Evolutionary conservation across 192 early-diverging fungal genomes (phyloP).

Genomic region (Coemansia guatemalensis): DNA sequence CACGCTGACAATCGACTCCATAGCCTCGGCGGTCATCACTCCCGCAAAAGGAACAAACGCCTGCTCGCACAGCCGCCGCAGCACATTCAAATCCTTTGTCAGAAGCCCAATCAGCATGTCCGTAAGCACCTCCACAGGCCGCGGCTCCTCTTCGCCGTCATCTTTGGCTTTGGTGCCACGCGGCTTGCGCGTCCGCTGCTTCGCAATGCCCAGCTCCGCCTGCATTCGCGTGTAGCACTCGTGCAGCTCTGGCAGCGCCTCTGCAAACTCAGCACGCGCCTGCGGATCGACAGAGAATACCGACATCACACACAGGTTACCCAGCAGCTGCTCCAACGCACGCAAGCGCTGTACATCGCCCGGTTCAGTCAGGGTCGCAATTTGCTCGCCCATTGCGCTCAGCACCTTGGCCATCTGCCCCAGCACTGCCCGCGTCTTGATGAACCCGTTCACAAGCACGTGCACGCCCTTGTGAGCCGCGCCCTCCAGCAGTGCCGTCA

Average conservation of each 20-base stretch:
- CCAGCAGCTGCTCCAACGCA: conserved; percentile 35
- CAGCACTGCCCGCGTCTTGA: conserved; percentile 14
- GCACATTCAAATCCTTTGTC: conserved; percentile 73
- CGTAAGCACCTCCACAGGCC: conserved; percentile 90
- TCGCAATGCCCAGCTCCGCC: conserved; percentile 39
- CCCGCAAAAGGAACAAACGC: conserved; percentile 83
- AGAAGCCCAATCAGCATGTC: conserved; percentile 90
- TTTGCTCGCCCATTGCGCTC: conserved; percentile 9
- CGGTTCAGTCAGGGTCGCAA: neutral
- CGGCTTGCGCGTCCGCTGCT: conserved; percentile 48
- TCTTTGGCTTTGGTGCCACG: conserved; percentile 23
- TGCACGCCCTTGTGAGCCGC: conserved; percentile 6
- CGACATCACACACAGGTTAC: conserved; percentile 30
- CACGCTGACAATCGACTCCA: conserved; percentile 78
- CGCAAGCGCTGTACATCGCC: conserved; percentile 31
- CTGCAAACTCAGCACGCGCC: conserved; percentile 57
- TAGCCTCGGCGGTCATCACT: conserved; percentile 68
- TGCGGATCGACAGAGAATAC: conserved; percentile 61
- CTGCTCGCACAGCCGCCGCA: conserved; percentile 74
- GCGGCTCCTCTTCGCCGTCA: conserved; percentile 59
- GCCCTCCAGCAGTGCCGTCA: conserved; percentile 26
- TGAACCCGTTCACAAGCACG: conserved; percentile 15
- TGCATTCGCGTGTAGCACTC: conserved; percentile 74
- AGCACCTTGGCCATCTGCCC: conserved; percentile 13
- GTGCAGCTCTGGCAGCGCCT: conserved; percentile 67